Percentiles rank a stretch among this genome's conserved stretches.
Conservation (phyloP, 164 flowering plant species). For the Macadamia tetraphylla region DNA sequence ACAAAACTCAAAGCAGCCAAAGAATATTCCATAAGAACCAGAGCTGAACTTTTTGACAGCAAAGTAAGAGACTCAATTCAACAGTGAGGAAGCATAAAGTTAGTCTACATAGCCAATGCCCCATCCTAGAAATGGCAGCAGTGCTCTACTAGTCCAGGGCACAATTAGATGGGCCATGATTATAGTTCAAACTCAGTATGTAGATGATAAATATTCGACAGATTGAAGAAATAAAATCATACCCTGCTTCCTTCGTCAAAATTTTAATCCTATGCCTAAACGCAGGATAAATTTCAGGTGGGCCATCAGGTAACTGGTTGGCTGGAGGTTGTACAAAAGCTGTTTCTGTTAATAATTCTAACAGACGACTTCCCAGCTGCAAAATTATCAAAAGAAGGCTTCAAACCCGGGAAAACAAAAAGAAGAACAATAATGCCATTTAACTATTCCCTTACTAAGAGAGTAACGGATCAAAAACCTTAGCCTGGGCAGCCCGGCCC, state of each 20-base stretch:
- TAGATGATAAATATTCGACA: neutral
- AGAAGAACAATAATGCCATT: neutral
- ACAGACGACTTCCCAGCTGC: slow-evolving; percentile 87
- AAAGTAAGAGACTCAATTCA: too few species aligned
- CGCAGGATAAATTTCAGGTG: slow-evolving; percentile 92
- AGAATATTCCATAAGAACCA: too few species aligned
- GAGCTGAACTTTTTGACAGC: too few species aligned
- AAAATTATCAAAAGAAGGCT: slow-evolving; percentile 17
- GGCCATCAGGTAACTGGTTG: slow-evolving; percentile 50
- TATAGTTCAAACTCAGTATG: neutral
- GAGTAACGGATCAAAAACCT: slow-evolving; percentile 41
- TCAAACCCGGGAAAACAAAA: slow-evolving; percentile 5
- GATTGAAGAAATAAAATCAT: slow-evolving; percentile 12
- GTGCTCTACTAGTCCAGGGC: too few species aligned
- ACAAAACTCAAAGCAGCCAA: neutral
- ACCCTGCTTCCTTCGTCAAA: slow-evolving; percentile 47
- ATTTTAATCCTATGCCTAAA: slow-evolving; percentile 61
- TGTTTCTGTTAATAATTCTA: slow-evolving; percentile 68
- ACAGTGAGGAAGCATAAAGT: too few species aligned
- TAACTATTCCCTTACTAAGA: slow-evolving; percentile 1
- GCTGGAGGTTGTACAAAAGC: slow-evolving; percentile 79
- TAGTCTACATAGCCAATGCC: too few species aligned
- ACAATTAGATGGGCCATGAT: neutral
- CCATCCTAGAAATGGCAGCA: neutral
- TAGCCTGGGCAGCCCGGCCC: slow-evolving; percentile 75